Evolutionary conservation across 2,329 filamentous ascomycete species (phyloP).

Genomic region (Seiridium cupressi): DNA sequence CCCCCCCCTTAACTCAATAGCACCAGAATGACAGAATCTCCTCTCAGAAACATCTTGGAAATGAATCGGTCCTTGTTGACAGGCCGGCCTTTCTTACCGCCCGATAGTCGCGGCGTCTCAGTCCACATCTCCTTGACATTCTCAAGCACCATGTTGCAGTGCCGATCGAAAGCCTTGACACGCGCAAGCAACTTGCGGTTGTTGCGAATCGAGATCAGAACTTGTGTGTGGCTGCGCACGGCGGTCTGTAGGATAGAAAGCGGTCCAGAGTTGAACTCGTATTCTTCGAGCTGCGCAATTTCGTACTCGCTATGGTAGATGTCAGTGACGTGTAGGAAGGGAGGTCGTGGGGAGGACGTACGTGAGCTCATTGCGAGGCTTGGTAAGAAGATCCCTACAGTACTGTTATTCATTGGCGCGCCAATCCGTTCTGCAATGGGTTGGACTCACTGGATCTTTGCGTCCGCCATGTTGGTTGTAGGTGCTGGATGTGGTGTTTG

Average conservation of each 20-base stretch:
- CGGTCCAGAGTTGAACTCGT: constrained; percentile 76
- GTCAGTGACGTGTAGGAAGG: constrained; percentile 11
- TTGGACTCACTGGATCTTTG: constrained; percentile 65
- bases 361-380: constrained; percentile 89
- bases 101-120: constrained; percentile 78
- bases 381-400: constrained; percentile 78
- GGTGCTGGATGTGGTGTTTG: background rate
- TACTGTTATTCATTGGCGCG: constrained; percentile 24
- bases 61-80: constrained; percentile 99
- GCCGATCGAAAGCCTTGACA: constrained; percentile 97
- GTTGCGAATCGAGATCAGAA: constrained; percentile 96
- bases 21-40: constrained; percentile 85
- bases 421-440: background rate
- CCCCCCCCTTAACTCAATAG: constrained; percentile 65
- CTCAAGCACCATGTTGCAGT: constrained; percentile 99
- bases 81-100: constrained; percentile 82
- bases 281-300: constrained; percentile 63
- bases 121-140: constrained; percentile 99
- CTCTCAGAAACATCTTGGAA: constrained; percentile 93
- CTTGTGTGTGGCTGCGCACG: constrained; percentile 90
- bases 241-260: constrained; percentile 96
- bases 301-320: constrained; percentile 44
- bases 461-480: constrained; percentile 26
- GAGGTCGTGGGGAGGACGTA: constrained; percentile 46
- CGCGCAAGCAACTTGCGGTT: constrained; percentile 96